These are phyloP conservation scores for Lasiodiplodia theobromae DNA, from an alignment of 2,329 filamentous ascomycete species.

Conservation along the genomic window DNA sequence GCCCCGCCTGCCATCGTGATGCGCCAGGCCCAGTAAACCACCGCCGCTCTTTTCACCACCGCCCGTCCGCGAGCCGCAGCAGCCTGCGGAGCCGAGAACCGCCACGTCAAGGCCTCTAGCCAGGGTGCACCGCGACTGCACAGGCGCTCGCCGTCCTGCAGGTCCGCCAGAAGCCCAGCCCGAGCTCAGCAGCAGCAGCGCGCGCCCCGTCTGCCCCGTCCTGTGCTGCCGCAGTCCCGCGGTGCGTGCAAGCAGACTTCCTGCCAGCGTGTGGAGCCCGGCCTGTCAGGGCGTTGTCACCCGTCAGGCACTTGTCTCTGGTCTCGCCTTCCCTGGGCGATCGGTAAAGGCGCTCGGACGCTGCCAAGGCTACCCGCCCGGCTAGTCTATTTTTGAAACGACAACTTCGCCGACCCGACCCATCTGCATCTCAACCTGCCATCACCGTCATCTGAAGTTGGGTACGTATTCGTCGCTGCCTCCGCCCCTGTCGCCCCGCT, in stretches of 20 bases:
- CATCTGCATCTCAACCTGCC: slow-evolving; percentile 6
- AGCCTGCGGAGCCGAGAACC: slow-evolving; percentile 25
- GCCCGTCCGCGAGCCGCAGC: slow-evolving; percentile 8
- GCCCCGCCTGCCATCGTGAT: slow-evolving; percentile 18
- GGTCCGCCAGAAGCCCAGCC: slow-evolving; percentile 14
- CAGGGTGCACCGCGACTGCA: slow-evolving; percentile 27
- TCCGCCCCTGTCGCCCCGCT: background rate
- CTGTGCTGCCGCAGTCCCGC: slow-evolving; percentile 17
- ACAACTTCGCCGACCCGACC: slow-evolving; percentile 8
- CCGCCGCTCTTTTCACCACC: background rate
- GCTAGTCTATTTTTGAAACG: slow-evolving; percentile 27
- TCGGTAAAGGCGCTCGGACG: slow-evolving; percentile 20
- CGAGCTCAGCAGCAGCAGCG: slow-evolving; percentile 15
- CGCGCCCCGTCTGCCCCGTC: slow-evolving; percentile 7
- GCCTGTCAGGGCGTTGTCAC: slow-evolving; percentile 23
- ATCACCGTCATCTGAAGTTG: slow-evolving; percentile 8
- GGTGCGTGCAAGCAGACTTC: slow-evolving; percentile 16
- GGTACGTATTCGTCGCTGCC: slow-evolving; percentile 15
- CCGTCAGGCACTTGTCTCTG: slow-evolving; percentile 27
- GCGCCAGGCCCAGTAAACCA: slow-evolving; percentile 21
- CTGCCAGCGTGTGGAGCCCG: slow-evolving; percentile 13
- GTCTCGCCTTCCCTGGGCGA: slow-evolving; percentile 27
- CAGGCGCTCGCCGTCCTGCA: slow-evolving; percentile 17
- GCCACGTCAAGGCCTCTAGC: slow-evolving; percentile 26
- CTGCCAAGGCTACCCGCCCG: slow-evolving; percentile 17